A percentile compares a stretch with the other conserved stretches of the same genome.
Conservation (phyloP, 2,329 filamentous ascomycete species). For the Myriangium duriaei region DNA sequence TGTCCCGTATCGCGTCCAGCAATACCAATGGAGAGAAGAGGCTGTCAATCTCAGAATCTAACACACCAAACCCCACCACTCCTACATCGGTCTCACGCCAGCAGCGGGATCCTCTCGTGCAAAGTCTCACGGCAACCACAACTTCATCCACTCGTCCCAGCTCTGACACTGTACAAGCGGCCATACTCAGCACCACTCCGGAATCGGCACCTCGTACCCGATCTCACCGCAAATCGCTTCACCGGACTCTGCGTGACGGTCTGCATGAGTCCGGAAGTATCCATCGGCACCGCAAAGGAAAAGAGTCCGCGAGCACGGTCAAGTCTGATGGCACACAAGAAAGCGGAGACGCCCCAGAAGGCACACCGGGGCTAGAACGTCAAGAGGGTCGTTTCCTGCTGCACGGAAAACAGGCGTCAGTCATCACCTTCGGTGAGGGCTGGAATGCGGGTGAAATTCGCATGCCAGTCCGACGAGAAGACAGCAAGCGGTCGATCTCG, state of each 20-base stretch:
- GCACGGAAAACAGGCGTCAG: constrained; percentile 93
- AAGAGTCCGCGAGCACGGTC: constrained; percentile 54
- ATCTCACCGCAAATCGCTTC: constrained; percentile 72
- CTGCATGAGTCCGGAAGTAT: constrained; percentile 24
- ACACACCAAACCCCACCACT: constrained; percentile 8
- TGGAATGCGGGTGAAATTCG: constrained; percentile 48
- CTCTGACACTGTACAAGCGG: constrained; percentile 27
- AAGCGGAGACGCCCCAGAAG: constrained; percentile 36
- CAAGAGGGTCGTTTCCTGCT: constrained; percentile 85
- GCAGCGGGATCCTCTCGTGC: constrained; percentile 5
- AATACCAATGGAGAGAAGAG: constrained; percentile 2
- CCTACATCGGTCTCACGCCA: constrained; percentile 5
- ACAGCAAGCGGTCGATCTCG: neutral
- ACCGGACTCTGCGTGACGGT: constrained; percentile 71
- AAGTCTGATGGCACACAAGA: constrained; percentile 34
- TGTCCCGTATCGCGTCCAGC: constrained; percentile 1
- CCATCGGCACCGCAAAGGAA: constrained; percentile 63
- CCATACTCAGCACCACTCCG: neutral
- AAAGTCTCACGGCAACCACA: constrained; percentile 8
- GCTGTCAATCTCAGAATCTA: constrained; percentile 3
- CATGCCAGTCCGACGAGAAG: constrained; percentile 5
- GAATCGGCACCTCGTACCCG: constrained; percentile 2
- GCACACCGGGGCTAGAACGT: constrained; percentile 55
- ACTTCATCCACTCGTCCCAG: constrained; percentile 5
- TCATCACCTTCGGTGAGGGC: constrained; percentile 92